phyloP scores from a whole-genome alignment of 805 yeast species.

The Maudiozyma bulderi region DNA sequence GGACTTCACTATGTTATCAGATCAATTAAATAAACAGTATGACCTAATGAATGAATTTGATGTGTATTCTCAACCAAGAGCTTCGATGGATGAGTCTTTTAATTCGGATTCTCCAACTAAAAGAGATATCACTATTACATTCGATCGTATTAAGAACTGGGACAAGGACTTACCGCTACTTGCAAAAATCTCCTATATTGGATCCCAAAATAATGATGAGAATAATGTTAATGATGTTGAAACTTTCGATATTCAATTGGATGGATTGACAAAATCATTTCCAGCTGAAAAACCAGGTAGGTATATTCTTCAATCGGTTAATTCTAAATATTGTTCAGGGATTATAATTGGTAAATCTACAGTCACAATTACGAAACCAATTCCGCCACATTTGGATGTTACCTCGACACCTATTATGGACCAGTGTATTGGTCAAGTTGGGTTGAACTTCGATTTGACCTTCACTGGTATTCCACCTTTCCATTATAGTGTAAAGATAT shows the following conservation, averaged over 20 bases:
- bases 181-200: slow-evolving; percentile 28
- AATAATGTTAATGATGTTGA: slow-evolving; percentile 18
- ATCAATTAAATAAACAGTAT: slow-evolving; percentile 19
- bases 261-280: slow-evolving; percentile 26
- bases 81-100: slow-evolving; percentile 36
- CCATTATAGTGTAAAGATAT: slow-evolving; percentile 51
- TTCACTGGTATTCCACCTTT: slow-evolving; percentile 79
- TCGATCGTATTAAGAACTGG: slow-evolving; percentile 22
- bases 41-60: slow-evolving; percentile 37
- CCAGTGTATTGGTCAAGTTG: slow-evolving; percentile 87
- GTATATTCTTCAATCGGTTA: slow-evolving; percentile 46
- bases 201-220: slow-evolving; percentile 15
- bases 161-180: slow-evolving; percentile 27
- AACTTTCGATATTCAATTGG: slow-evolving; percentile 5
- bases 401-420: slow-evolving; percentile 52
- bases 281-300: slow-evolving; percentile 52
- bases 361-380: slow-evolving; percentile 48
- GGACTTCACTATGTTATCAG: slow-evolving; percentile 30
- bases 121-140: slow-evolving; percentile 28
- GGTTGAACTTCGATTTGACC: slow-evolving; percentile 61
- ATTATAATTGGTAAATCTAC: slow-evolving; percentile 46
- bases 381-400: slow-evolving; percentile 40
- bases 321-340: slow-evolving; percentile 60
- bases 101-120: slow-evolving; percentile 32
- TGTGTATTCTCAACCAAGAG: slow-evolving; percentile 48